Evolutionary conservation across 1,139 yeast genomes (phyloP).

Genomic region (Lodderomyces parapsilosis): DNA sequence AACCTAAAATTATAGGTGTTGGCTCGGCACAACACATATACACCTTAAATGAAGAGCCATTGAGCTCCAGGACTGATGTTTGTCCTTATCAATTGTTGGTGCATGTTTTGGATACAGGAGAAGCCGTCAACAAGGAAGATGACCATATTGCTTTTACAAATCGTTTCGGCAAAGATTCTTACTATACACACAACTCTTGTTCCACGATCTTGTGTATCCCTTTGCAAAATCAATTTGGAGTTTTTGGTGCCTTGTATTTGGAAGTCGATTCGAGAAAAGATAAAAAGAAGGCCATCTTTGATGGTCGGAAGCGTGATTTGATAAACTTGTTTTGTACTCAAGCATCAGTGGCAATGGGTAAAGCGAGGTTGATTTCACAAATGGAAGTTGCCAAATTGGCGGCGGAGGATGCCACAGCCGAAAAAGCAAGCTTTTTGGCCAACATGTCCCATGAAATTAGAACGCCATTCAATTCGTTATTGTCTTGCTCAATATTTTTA

Average conservation of each 20-base stretch:
- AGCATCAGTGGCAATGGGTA: constrained; percentile 54
- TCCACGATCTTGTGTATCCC: constrained; percentile 48
- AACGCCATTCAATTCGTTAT: constrained; percentile 56
- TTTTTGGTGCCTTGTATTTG: constrained; percentile 49
- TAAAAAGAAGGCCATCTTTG: constrained; percentile 5
- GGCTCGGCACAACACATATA: constrained; percentile 41
- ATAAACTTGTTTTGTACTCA: constrained; percentile 51
- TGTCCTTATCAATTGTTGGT: constrained; percentile 45
- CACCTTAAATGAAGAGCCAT: constrained; percentile 34
- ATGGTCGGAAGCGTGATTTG: constrained; percentile 35
- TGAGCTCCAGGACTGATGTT: constrained; percentile 41
- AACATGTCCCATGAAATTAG: constrained; percentile 62
- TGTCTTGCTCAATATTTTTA: constrained; percentile 54
- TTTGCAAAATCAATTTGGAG: constrained; percentile 41
- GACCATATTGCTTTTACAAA: constrained; percentile 37
- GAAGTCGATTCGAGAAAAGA: constrained; percentile 22
- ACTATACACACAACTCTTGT: constrained; percentile 35
- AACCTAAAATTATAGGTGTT: constrained; percentile 42
- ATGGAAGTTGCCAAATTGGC: constrained; percentile 54
- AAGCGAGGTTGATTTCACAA: constrained; percentile 47
- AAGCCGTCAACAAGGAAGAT: constrained; percentile 35
- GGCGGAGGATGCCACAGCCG: constrained; percentile 61
- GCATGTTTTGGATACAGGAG: constrained; percentile 41
- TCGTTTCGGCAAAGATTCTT: constrained; percentile 39
- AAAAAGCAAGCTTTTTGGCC: constrained; percentile 58